Conservation (phyloP, 2,329 filamentous ascomycete species). For the Ophiostoma triangulosporum region DNA sequence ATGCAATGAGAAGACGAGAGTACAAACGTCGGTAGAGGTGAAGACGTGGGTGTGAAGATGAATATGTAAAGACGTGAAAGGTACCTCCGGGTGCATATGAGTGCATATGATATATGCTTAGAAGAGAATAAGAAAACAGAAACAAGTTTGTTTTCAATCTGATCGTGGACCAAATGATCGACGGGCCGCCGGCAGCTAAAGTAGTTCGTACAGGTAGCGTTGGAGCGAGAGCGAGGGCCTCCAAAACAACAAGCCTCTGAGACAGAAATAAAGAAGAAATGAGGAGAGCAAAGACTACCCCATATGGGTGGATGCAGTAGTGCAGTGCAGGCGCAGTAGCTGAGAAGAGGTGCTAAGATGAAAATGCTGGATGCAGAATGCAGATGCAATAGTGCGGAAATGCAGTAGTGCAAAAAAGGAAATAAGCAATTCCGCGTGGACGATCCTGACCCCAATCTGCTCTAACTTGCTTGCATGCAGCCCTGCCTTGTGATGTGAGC, state of each 20-base stretch:
- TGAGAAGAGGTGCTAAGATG: background rate
- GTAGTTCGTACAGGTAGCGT: slow-evolving; percentile 6
- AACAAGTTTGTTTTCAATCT: background rate
- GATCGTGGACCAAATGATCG: slow-evolving; percentile 7
- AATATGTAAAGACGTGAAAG: background rate
- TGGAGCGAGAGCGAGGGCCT: background rate
- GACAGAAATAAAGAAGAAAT: background rate
- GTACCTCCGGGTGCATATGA: no score
- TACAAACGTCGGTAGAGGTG: no score
- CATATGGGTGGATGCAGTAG: no score
- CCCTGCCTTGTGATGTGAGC: background rate
- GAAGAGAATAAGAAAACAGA: background rate
- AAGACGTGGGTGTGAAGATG: no score
- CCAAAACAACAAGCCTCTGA: slow-evolving; percentile 2
- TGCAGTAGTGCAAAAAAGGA: background rate
- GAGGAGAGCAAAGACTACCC: background rate
- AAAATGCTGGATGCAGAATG: background rate
- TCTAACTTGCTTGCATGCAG: background rate
- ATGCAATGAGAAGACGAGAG: background rate
- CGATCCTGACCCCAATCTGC: background rate
- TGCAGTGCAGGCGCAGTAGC: no score
- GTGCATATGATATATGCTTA: background rate
- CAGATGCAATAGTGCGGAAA: background rate
- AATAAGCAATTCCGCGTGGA: background rate
- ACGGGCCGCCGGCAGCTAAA: slow-evolving; percentile 9